Evolutionary conservation across 495 filamentous ascomycete species (phyloP), one percentile per base, ranked within the genome.

Genomic region (Aspergillus diversus): DNA sequence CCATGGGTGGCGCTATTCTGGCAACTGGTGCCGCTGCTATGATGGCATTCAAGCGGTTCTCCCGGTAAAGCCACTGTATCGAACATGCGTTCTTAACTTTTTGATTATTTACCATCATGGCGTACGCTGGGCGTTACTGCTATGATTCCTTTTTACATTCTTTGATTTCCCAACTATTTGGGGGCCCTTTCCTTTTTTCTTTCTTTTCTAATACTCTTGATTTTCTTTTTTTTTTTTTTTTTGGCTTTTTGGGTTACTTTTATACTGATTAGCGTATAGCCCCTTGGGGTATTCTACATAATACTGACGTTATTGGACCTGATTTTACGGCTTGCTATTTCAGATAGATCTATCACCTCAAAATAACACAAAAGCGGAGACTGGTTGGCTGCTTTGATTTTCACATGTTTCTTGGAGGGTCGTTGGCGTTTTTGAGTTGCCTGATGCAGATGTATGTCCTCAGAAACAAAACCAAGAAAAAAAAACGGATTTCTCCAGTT

Each of bases 1-100:
- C 83, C 13, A 76, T 83, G 65, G 78, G 81, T 31, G 78, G 81
- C 48, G 66, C 77, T n/a, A 8, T 81, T 16, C 46, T 81, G 64
- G 76, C 77, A 4, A 73, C 75, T 37, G 78, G 78, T 13, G 66
- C 77, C 33, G 77, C 73, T 42, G 78, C 71, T 7, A 74, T 70
- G 35, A 71, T 79, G 67, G 71, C 68, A 55, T 79, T 77, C 67
- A 80, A 79, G 73, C 77, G 78, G 11, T 77, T 79, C 67, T 67
- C 63, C 46, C 72, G 74, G 57, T 80, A 69, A 73, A 71, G 27
- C 43, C 12, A 39, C 55, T 21, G 49, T 43, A 5, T 50, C 50
- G 27, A 21, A 50, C 4, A 17, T 55, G 17, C 27, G 33, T 49
- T 49, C n/a, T 42, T 55, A 11, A 16, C 57, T 52, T 66, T 39